Conservation (phyloP, 164 flowering plant species). For the Stephania yunnanensis region DNA sequence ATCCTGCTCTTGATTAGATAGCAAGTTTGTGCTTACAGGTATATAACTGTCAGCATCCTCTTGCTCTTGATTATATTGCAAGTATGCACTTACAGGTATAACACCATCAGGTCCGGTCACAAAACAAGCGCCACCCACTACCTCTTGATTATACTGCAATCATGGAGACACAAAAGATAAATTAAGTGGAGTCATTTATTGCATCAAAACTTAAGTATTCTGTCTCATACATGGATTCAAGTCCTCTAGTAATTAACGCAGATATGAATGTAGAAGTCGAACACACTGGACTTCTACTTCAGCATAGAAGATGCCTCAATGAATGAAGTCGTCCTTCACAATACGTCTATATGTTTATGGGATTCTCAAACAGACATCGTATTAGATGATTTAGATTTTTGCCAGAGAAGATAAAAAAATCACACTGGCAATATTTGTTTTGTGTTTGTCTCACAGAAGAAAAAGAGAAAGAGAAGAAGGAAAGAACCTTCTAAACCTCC, state of each 20-base stretch:
- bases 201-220: not conserved
- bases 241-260: not conserved
- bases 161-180: not conserved
- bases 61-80: slow-evolving; percentile 34
- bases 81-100: not conserved
- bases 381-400: too few species aligned
- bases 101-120: too few species aligned
- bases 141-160: slow-evolving; percentile 34
- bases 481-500: not conserved
- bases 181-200: not conserved
- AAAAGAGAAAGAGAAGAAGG: not conserved
- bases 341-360: not conserved
- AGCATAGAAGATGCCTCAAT: not conserved
- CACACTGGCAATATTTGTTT: not conserved
- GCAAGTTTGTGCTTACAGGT: slow-evolving; percentile 12
- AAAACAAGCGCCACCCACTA: not conserved
- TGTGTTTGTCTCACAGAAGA: not conserved
- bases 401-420: not conserved
- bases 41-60: not conserved
- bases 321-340: not conserved
- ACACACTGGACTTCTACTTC: not conserved
- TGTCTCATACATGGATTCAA: not conserved
- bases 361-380: not conserved
- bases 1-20: slow-evolving; percentile 28
- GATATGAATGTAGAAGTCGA: not conserved